Percentiles rank a stretch among this genome's conserved stretches.
These are phyloP conservation scores for Gymnopilus dilepis DNA, from an alignment of 768 basidiomycete genomes.

Conservation along the genomic window DNA sequence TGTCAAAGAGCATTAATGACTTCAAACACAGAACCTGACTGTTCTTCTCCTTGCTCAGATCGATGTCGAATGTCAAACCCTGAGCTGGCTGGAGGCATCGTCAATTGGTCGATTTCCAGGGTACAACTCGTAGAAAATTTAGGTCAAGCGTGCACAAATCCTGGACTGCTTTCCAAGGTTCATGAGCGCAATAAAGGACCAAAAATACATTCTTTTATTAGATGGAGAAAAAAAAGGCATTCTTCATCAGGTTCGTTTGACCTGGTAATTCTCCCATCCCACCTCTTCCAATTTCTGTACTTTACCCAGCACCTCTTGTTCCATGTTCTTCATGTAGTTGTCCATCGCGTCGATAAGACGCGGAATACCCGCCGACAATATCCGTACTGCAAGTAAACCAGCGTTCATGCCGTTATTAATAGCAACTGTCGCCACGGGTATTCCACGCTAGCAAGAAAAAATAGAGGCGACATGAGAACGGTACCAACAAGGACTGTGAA, in stretches of 20 bases:
- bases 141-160: no score
- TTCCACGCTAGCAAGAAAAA: conserved; percentile 69
- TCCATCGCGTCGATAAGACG: conserved; percentile 70
- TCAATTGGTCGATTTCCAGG: no score
- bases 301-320: conserved; percentile 30
- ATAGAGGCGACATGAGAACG: conserved; percentile 2
- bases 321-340: conserved; percentile 60
- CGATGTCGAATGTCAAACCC: background rate
- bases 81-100: background rate
- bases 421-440: conserved; percentile 96
- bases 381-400: conserved; percentile 87
- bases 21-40: background rate
- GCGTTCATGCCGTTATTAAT: conserved; percentile 97
- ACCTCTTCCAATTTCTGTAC: conserved; percentile 57
- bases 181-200: no score
- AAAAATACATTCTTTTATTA: no score
- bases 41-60: background rate
- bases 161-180: no score
- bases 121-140: no score
- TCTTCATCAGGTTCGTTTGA: conserved; percentile 30
- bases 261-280: conserved; percentile 87
- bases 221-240: background rate
- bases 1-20: background rate
- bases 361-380: conserved; percentile 81
- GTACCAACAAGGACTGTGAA: conserved; percentile 4